Conservation (phyloP, 176 grass and related monocot species). For the Puccinellia tenuiflora region DNA sequence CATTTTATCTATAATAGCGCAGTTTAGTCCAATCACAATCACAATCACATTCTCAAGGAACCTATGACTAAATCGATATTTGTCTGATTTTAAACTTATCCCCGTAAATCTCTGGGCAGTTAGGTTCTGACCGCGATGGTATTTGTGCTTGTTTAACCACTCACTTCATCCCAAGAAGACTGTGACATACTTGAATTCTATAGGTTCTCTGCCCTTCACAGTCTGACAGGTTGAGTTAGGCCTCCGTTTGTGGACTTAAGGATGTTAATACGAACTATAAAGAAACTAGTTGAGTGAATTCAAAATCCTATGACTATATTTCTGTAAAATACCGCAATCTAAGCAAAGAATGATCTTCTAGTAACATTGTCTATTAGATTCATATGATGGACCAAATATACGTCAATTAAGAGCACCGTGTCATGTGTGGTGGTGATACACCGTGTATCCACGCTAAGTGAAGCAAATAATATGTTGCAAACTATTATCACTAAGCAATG, state of each 20-base stretch:
- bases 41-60: too few species aligned
- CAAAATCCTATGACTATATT: not conserved
- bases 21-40: not conserved
- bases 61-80: not conserved
- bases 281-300: not conserved
- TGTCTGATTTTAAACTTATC: not conserved
- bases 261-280: not conserved
- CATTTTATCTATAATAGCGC: not conserved
- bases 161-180: slow-evolving; percentile 10
- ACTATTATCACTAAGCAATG: not conserved
- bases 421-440: too few species aligned
- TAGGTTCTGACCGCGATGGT: not conserved
- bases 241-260: not conserved
- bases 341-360: not conserved
- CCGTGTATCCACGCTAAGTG: too few species aligned
- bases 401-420: too few species aligned
- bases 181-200: not conserved
- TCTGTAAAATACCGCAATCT: slow-evolving; percentile 1
- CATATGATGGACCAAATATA: too few species aligned
- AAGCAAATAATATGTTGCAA: not conserved
- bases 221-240: slow-evolving; percentile 3
- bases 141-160: slow-evolving; percentile 4
- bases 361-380: not conserved
- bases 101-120: not conserved
- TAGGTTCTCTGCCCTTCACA: not conserved